phyloP scores from a whole-genome alignment of 805 yeast species.

The Candida pini region DNA sequence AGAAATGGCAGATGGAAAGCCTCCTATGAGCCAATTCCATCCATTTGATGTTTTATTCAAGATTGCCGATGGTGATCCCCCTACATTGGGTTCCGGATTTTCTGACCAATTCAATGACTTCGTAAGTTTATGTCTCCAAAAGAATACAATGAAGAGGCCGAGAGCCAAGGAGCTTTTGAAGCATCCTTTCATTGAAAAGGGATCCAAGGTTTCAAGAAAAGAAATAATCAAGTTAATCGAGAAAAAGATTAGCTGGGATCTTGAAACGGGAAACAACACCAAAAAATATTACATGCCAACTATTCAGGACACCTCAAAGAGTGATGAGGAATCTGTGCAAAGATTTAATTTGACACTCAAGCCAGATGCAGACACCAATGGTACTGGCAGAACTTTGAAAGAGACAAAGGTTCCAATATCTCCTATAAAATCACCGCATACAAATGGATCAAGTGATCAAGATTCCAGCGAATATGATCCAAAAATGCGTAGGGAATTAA shows the following conservation, averaged over 20 bases:
- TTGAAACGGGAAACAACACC: slow-evolving; percentile 25
- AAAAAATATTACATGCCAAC: slow-evolving; percentile 33
- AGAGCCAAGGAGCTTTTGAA: slow-evolving; percentile 54
- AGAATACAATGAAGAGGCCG: slow-evolving; percentile 63
- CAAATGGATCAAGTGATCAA: slow-evolving; percentile 1
- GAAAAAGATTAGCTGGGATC: slow-evolving; percentile 39
- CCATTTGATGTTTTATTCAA: slow-evolving; percentile 51
- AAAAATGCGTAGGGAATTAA: slow-evolving; percentile 24
- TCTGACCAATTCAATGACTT: slow-evolving; percentile 55
- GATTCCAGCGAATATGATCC: slow-evolving; percentile 8
- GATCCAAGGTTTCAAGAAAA: slow-evolving; percentile 30
- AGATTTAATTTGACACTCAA: slow-evolving; percentile 10
- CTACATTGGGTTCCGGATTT: slow-evolving; percentile 32
- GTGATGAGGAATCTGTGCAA: slow-evolving; percentile 6
- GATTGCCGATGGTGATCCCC: slow-evolving; percentile 46
- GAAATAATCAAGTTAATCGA: slow-evolving; percentile 35
- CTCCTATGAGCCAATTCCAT: slow-evolving; percentile 54
- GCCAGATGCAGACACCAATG: not conserved
- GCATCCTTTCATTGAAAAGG: slow-evolving; percentile 52
- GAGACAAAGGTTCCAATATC: slow-evolving; percentile 12
- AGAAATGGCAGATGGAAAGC: slow-evolving; percentile 66
- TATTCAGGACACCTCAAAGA: not conserved
- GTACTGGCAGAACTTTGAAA: slow-evolving; percentile 6
- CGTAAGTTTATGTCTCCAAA: slow-evolving; percentile 61
- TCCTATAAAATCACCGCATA: slow-evolving; percentile 8